A percentile compares a stretch with the other conserved stretches of the same genome.
Conservation (phyloP, 768 basidiomycete species). For the Lenzites betulinus region DNA sequence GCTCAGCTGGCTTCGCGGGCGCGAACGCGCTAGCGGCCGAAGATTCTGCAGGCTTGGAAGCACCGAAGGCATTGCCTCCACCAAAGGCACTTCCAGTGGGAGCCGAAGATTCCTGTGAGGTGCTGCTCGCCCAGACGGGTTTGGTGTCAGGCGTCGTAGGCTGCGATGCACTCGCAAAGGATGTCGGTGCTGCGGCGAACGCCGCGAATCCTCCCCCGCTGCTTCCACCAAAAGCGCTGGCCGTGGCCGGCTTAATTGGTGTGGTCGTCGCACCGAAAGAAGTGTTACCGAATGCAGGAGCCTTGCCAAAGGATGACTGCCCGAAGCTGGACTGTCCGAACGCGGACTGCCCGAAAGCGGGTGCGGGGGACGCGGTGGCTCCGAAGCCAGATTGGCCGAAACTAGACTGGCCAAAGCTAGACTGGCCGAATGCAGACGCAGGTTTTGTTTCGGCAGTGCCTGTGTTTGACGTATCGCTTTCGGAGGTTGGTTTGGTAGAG, state of each 20-base stretch:
- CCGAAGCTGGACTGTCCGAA: constrained; percentile 37
- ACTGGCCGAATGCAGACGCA: constrained; percentile 24
- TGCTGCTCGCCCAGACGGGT: constrained; percentile 14
- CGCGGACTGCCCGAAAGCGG: constrained; percentile 22
- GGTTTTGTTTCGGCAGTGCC: not conserved
- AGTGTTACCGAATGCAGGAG: constrained; percentile 34
- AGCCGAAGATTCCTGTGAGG: not conserved
- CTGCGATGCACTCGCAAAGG: constrained; percentile 10
- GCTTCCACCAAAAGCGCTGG: not conserved
- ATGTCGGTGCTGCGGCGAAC: constrained; percentile 14
- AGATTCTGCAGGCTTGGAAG: not conserved
- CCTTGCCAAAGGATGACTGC: constrained; percentile 1
- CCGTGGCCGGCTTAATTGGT: not conserved
- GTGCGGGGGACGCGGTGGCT: not conserved
- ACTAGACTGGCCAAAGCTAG: constrained; percentile 17
- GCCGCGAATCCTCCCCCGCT: constrained; percentile 15
- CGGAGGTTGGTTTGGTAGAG: not conserved
- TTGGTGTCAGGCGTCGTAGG: constrained; percentile 7
- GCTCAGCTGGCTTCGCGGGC: not conserved
- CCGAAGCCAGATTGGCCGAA: constrained; percentile 25
- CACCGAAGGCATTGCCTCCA: not conserved
- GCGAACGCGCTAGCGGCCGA: not conserved
- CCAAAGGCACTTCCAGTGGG: not conserved
- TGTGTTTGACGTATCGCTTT: not conserved
- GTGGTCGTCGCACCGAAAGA: constrained; percentile 23